These are phyloP conservation scores for Penicillium nucicola DNA, from an alignment of 495 filamentous ascomycete species.

Conservation along the genomic window DNA sequence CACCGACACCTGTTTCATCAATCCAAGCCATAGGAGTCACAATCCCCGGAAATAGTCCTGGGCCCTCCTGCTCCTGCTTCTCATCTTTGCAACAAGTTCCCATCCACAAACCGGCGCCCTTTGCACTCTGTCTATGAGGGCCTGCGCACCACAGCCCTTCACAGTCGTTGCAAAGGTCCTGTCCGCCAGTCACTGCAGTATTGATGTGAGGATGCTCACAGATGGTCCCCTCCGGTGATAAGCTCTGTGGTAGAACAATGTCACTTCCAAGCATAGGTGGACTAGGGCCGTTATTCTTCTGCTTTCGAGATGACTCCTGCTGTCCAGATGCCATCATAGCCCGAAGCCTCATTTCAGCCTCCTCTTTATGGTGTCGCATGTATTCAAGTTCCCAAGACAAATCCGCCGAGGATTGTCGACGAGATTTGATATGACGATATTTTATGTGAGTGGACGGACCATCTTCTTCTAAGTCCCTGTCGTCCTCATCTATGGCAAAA, in stretches of 20 bases:
- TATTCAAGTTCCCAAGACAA: conserved; percentile 50
- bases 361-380: conserved; percentile 49
- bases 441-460: conserved; percentile 35
- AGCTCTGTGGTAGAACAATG: conserved; percentile 70
- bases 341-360: conserved; percentile 37
- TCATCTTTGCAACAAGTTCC: conserved; percentile 46
- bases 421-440: conserved; percentile 26
- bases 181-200: neutral
- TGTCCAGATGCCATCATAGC: conserved; percentile 22
- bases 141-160: conserved; percentile 43
- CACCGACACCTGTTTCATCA: conserved; percentile 6
- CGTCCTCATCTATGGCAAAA: conserved; percentile 54
- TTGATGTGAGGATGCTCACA: conserved; percentile 58
- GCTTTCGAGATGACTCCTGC: conserved; percentile 24
- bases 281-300: conserved; percentile 51
- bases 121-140: conserved; percentile 18
- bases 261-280: conserved; percentile 85
- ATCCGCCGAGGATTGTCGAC: conserved; percentile 47
- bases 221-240: conserved; percentile 74
- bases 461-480: conserved; percentile 39
- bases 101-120: conserved; percentile 62
- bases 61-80: conserved; percentile 3
- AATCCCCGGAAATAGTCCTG: conserved; percentile 16
- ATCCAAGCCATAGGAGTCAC: conserved; percentile 22
- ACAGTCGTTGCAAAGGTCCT: conserved; percentile 16